These are phyloP conservation scores for Penicillium cataractarum DNA, from an alignment of 495 filamentous ascomycete species.

Conservation along the genomic window DNA sequence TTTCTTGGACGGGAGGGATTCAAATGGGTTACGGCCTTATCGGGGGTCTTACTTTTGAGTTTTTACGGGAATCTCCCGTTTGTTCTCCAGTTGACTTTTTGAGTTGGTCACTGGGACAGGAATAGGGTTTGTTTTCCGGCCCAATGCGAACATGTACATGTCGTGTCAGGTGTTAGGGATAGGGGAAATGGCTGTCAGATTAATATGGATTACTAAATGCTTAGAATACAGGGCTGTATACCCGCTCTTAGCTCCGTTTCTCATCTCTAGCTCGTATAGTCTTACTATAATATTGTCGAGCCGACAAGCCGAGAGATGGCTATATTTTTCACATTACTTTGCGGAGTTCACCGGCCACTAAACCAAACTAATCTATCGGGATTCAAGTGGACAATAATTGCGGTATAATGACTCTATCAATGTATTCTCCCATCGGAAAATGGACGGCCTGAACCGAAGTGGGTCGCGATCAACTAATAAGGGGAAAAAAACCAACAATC, in stretches of 20 bases:
- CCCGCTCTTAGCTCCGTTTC: background rate
- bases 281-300: background rate
- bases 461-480: background rate
- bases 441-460: constrained; percentile 1
- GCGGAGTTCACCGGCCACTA: background rate
- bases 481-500: constrained; percentile 1
- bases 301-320: background rate
- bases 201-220: background rate
- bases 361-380: no score
- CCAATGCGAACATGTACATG: background rate
- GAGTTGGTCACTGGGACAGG: background rate
- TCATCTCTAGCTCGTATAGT: background rate
- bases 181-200: background rate
- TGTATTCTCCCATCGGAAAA: background rate
- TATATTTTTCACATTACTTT: background rate
- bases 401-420: background rate
- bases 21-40: background rate
- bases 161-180: background rate
- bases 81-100: background rate
- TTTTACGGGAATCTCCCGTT: background rate
- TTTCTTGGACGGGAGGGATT: background rate
- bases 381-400: background rate
- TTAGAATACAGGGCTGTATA: background rate
- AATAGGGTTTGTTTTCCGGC: constrained; percentile 6
- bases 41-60: constrained; percentile 5